A percentile compares a stretch with the other conserved stretches of the same genome.
Evolutionary conservation across 108 stramenopile species (phyloP).

Genomic region (Skeletonema grethae): DNA sequence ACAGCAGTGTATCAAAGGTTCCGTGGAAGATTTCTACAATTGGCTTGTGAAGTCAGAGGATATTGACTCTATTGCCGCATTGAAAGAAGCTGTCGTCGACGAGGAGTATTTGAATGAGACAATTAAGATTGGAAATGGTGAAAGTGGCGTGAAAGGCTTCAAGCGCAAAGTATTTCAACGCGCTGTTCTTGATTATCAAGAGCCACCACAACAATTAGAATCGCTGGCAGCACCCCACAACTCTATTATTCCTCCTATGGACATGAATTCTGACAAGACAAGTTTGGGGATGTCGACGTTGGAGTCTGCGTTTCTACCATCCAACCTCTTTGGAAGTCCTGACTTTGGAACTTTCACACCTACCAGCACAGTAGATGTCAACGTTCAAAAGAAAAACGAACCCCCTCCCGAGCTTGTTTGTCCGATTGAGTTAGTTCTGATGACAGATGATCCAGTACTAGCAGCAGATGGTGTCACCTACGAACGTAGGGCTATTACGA

Average conservation of each 20-base stretch:
- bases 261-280: constrained; percentile 7
- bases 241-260: neutral
- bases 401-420: constrained; percentile 51
- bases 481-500: constrained; percentile 66
- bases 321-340: constrained; percentile 23
- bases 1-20: constrained; percentile 44
- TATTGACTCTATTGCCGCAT: constrained; percentile 38
- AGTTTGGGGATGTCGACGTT: neutral
- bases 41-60: constrained; percentile 51
- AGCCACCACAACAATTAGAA: neutral
- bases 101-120: constrained; percentile 52
- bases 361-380: neutral
- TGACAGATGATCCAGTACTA: constrained; percentile 73
- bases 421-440: constrained; percentile 65
- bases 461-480: constrained; percentile 83
- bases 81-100: constrained; percentile 48
- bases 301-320: constrained; percentile 25
- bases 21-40: constrained; percentile 35
- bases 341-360: neutral
- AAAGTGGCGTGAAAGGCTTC: constrained; percentile 49
- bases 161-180: constrained; percentile 47
- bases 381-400: neutral
- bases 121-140: constrained; percentile 41
- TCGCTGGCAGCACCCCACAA: neutral
- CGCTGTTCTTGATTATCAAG: constrained; percentile 37